These are phyloP conservation scores for Miscanthus sacchariflorus DNA, from an alignment of 202 grass and related monocot genomes.

Conservation along the genomic window DNA sequence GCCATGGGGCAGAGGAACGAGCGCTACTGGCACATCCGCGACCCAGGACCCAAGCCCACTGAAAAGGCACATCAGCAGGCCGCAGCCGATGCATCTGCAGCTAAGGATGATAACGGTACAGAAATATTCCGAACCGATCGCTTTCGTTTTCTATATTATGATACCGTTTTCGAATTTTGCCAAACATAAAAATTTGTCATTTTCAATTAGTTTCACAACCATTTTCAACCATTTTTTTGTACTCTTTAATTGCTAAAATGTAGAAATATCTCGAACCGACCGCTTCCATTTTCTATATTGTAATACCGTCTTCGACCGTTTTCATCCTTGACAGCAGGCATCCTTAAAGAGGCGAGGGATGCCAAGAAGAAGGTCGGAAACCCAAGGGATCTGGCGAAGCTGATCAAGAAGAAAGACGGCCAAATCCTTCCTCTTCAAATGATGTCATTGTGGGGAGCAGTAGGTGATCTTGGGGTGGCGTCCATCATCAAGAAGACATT, in stretches of 20 bases:
- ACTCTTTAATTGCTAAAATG: too few relatives aligned
- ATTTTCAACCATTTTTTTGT: too few relatives aligned
- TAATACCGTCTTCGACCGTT: too few relatives aligned
- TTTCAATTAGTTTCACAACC: too few relatives aligned
- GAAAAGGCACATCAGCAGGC: background rate
- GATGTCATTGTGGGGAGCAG: background rate
- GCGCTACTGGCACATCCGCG: background rate
- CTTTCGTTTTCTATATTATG: too few relatives aligned
- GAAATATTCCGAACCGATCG: too few relatives aligned
- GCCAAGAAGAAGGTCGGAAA: background rate
- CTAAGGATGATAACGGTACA: too few relatives aligned
- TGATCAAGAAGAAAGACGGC: background rate
- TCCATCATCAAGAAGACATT: background rate
- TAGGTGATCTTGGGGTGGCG: background rate
- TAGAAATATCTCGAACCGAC: too few relatives aligned
- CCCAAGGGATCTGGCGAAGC: background rate
- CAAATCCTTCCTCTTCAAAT: background rate
- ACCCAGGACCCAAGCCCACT: too few relatives aligned
- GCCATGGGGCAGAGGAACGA: background rate
- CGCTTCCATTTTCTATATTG: too few relatives aligned
- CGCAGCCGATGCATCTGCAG: background rate
- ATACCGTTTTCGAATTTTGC: too few relatives aligned
- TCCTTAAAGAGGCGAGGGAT: conserved; percentile 3
- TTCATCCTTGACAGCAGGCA: background rate
- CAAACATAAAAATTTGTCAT: too few relatives aligned